A percentile compares a stretch with the other conserved stretches of the same genome.
Evolutionary conservation across 2,329 filamentous ascomycete species (phyloP).

Genomic region (Pyricularia pennisetigena): DNA sequence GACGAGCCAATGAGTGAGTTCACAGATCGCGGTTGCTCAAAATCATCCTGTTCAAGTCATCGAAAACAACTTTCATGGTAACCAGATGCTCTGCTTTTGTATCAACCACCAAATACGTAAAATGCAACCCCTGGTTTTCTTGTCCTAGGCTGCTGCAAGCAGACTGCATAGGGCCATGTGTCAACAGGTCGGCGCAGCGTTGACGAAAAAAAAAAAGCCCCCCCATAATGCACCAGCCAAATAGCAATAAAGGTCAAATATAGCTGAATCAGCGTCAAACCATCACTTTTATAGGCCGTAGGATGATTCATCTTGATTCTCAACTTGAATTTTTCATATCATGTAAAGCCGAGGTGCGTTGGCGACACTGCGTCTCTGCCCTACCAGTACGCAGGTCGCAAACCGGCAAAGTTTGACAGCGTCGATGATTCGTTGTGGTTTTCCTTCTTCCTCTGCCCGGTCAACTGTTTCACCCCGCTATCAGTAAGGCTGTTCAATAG

Average conservation of each 20-base stretch:
- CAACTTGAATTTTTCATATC: background rate
- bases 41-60: background rate
- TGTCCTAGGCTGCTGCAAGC: background rate
- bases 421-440: constrained; percentile 40
- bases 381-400: constrained; percentile 21
- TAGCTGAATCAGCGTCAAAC: too few relatives aligned
- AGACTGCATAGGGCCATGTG: background rate
- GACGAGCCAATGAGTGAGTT: background rate
- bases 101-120: background rate
- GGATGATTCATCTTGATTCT: background rate
- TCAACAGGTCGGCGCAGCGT: background rate
- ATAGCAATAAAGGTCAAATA: constrained; percentile 1
- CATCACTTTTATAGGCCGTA: background rate
- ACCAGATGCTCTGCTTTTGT: background rate
- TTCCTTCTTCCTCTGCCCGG: constrained; percentile 63
- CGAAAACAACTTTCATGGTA: background rate
- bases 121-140: background rate
- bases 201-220: background rate
- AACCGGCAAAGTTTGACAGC: constrained; percentile 40
- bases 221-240: background rate
- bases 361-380: background rate
- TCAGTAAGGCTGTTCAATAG: background rate
- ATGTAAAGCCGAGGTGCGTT: background rate
- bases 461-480: constrained; percentile 33
- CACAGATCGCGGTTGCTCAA: background rate